Evolutionary conservation across 2,329 filamentous ascomycete species (phyloP).

Genomic region (Nemania sp.): DNA sequence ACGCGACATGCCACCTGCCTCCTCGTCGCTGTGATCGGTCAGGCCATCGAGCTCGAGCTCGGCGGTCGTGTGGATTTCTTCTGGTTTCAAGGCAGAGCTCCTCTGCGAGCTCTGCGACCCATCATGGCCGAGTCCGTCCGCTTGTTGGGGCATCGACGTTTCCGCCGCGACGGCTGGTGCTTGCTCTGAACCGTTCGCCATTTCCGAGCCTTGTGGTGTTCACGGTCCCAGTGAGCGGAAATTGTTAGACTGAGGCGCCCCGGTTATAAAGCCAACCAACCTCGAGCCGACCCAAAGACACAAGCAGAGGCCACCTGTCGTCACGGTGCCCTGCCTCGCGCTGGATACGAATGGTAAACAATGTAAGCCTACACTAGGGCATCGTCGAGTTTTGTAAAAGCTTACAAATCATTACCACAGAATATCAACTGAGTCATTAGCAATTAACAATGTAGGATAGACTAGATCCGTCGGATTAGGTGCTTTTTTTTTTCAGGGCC

Average conservation of each 20-base stretch:
- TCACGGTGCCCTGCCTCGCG: not conserved
- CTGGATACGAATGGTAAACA: not conserved
- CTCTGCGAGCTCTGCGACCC: conserved; percentile 21
- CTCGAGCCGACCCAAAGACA: not conserved
- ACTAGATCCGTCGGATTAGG: no score
- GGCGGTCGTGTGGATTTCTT: not conserved
- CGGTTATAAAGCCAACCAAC: not conserved
- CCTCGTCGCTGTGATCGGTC: conserved; percentile 17
- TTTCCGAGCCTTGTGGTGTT: not conserved
- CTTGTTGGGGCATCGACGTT: conserved; percentile 14
- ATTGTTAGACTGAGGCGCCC: not conserved
- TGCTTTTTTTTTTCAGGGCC: no score
- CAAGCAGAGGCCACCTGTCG: not conserved
- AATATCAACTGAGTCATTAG: no score
- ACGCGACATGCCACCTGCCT: conserved; percentile 24
- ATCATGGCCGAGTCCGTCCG: not conserved
- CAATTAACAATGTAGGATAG: no score
- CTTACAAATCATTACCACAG: not conserved
- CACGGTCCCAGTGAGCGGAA: not conserved
- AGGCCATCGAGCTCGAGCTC: not conserved
- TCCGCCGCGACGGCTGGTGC: conserved; percentile 19
- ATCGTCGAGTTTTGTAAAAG: not conserved
- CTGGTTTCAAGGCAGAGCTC: conserved; percentile 17
- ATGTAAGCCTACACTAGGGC: not conserved
- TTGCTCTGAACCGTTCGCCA: conserved; percentile 19